These are phyloP conservation scores for Penicillium angulare DNA, from an alignment of 495 filamentous ascomycete genomes.

Conservation along the genomic window DNA sequence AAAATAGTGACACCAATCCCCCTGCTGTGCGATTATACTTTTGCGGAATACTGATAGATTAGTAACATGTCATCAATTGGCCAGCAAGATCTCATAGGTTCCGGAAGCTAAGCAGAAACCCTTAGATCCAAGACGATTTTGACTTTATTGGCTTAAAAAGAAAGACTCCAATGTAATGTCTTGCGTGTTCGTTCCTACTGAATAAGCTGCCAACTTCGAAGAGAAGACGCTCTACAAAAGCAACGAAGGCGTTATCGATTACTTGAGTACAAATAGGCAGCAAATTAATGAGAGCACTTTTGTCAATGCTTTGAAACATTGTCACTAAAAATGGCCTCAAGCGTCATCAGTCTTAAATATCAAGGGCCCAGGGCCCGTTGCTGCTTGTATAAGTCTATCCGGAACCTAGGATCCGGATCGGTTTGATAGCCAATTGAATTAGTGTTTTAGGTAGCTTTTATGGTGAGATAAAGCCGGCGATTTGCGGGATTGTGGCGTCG, in stretches of 20 bases:
- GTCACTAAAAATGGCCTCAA: constrained; percentile 10
- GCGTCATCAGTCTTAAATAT: neutral
- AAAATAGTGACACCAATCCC: constrained; percentile 14
- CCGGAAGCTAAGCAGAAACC: neutral
- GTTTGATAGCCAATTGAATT: constrained; percentile 1
- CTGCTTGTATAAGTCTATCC: neutral
- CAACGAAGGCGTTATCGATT: neutral
- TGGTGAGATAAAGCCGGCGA: neutral
- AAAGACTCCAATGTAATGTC: neutral
- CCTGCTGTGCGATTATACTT: constrained; percentile 22
- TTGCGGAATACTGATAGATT: neutral
- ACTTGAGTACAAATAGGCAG: neutral
- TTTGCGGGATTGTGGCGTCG: constrained; percentile 5
- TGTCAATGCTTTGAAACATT: constrained; percentile 18
- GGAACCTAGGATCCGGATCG: constrained; percentile 7
- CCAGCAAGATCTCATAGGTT: neutral
- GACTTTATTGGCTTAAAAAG: neutral
- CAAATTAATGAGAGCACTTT: neutral
- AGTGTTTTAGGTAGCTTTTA: neutral
- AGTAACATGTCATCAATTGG: neutral
- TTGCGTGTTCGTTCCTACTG: neutral
- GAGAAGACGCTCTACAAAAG: neutral
- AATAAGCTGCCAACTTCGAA: neutral
- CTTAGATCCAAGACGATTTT: neutral
- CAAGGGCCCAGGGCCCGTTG: neutral